A percentile compares a stretch with the other conserved stretches of the same genome.
These are phyloP conservation scores for Cytidiella melzeri DNA, from an alignment of 768 basidiomycete species.

Conservation along the genomic window DNA sequence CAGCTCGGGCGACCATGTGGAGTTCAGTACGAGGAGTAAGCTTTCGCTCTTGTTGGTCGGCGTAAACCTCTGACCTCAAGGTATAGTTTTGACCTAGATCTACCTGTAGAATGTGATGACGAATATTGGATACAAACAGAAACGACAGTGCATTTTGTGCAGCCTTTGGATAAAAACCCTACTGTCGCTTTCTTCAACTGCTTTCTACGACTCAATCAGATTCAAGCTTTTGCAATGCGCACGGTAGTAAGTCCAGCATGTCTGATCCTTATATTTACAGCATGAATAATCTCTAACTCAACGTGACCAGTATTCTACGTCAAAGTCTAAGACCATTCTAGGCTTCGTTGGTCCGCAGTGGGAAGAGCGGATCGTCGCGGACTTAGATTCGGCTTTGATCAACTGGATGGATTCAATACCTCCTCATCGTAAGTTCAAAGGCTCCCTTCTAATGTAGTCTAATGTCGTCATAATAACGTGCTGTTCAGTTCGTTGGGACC, in stretches of 20 bases:
- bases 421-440: conserved; percentile 35
- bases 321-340: conserved; percentile 31
- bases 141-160: conserved; percentile 48
- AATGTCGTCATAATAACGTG: not conserved
- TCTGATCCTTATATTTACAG: not conserved
- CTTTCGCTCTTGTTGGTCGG: no score
- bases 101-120: conserved; percentile 73
- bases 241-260: conserved; percentile 44
- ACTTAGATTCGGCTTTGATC: conserved; percentile 55
- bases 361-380: conserved; percentile 49
- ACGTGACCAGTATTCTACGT: conserved; percentile 45
- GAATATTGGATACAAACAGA: conserved; percentile 63
- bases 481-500: conserved; percentile 21
- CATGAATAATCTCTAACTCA: not conserved
- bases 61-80: no score
- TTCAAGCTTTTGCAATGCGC: conserved; percentile 56
- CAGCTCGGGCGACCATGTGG: conserved; percentile 56
- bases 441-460: not conserved
- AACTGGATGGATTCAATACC: conserved; percentile 59
- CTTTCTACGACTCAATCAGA: conserved; percentile 53
- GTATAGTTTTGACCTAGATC: conserved; percentile 48
- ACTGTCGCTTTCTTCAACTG: conserved; percentile 52
- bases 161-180: conserved; percentile 52
- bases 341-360: conserved; percentile 32
- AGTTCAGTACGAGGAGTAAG: conserved; percentile 64